Base-by-base conservation (phyloP, 805 yeast genomes). In the Candida dajiaensis region DNA sequence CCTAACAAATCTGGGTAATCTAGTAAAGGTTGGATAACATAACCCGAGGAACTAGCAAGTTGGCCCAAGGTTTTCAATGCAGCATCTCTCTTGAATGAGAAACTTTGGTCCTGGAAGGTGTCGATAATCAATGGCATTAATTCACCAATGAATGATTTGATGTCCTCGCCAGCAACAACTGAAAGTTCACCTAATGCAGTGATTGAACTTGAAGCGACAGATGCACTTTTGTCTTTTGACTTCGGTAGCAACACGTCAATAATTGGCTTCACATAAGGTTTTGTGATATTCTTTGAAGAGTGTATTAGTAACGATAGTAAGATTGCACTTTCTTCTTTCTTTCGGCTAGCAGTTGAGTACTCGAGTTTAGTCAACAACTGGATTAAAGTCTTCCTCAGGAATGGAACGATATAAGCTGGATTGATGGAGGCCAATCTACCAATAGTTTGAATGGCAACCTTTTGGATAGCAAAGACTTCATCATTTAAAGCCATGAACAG, bases 381-480 rank as follows among this genome's bases (percentile, higher is more conserved):
- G 39, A 94, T 80, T 50, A 95, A 67, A 0, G 92, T 80, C 61
- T 89, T 92, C 55, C 98, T 75, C 45, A 94, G 71, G 0, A 95
- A 87, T 0, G 99, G 99, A 35, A 92, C 89, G 51, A 94, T 87
- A 64, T 89, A 92, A 0, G 99, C 97, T 0, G 99, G 98, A 57
- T 94, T 94, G 37, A 89, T 83, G 2, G 79, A 67, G 0, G 96
- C 84, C 16, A 94, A 67, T 46, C 97, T 74, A 3, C 99, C 98
- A 48, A 94, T 78, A 11, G 90, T 76, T 42, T 74, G 74, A 29
- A 92, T 78, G 0, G 96, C 85, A 15, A 80, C 85, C 56, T 85
- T 81, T 46, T 96, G 77, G 11, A 94, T 85, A 11, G 80, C 81
- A 60, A 94, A 94, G 2, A 77, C 78, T 64, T 92, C 98, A 66